Evolutionary conservation across 208 protist species (phyloP).

Genomic region (Leishmania arabica): DNA sequence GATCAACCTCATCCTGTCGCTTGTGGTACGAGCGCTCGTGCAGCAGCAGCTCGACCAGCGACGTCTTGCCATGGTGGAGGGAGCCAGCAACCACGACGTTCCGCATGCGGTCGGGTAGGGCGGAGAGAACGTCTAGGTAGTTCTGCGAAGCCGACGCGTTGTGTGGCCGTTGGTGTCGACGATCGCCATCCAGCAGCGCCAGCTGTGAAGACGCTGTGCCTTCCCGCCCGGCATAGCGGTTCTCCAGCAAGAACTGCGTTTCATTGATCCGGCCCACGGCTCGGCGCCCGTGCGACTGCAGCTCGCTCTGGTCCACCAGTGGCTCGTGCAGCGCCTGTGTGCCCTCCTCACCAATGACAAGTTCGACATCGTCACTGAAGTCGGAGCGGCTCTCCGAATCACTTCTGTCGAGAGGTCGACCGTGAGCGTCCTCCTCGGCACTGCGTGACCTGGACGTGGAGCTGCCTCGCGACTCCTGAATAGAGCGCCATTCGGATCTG

Average conservation of each 20-base stretch:
- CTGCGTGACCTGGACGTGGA: slow-evolving; percentile 23
- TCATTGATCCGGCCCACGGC: slow-evolving; percentile 4
- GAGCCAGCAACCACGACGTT: slow-evolving; percentile 95
- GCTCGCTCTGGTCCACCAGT: slow-evolving; percentile 49
- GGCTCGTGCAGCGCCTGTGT: slow-evolving; percentile 67
- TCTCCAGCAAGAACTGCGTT: slow-evolving; percentile 48
- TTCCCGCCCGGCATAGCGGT: slow-evolving; percentile 19
- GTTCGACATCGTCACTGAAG: slow-evolving; percentile 84
- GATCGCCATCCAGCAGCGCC: slow-evolving; percentile 19
- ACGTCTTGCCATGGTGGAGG: slow-evolving; percentile 98
- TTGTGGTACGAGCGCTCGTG: slow-evolving; percentile 40
- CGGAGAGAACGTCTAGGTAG: slow-evolving; percentile 53
- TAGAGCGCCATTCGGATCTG: slow-evolving; percentile 28
- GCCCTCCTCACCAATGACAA: slow-evolving; percentile 78
- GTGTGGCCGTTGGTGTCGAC: neutral
- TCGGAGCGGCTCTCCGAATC: slow-evolving; percentile 29
- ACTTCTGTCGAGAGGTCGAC: neutral
- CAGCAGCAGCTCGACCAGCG: slow-evolving; percentile 90
- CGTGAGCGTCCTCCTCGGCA: slow-evolving; percentile 9
- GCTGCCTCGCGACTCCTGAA: slow-evolving; percentile 26
- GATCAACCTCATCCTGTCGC: slow-evolving; percentile 64
- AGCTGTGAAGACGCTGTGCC: slow-evolving; percentile 8
- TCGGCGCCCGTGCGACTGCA: slow-evolving; percentile 19
- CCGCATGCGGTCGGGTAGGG: slow-evolving; percentile 83
- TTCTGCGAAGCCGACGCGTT: slow-evolving; percentile 13